Percentiles rank a stretch among this genome's conserved stretches.
phyloP scores from a whole-genome alignment of 805 yeast species.

The Pichia pseudocactophila region DNA sequence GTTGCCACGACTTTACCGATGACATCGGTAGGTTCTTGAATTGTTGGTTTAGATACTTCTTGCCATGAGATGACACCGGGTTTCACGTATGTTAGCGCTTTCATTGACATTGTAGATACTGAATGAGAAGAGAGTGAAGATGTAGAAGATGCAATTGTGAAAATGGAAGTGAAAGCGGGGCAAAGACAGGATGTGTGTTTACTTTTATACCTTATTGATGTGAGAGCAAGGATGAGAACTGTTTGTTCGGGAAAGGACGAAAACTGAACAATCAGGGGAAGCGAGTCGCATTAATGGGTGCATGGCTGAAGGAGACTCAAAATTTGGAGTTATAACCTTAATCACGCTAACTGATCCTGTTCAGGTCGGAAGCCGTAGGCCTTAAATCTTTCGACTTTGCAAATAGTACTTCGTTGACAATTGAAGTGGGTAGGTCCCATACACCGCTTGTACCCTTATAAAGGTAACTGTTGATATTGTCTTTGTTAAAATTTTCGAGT shows the following conservation, averaged over 20 bases:
- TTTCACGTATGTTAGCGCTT: conserved; percentile 39
- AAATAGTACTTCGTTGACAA: conserved; percentile 60
- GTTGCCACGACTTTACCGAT: conserved; percentile 46
- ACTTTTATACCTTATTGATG: too few species aligned
- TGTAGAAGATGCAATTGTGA: too few species aligned
- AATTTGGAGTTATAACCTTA: too few species aligned
- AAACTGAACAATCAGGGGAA: too few species aligned
- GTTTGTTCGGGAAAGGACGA: too few species aligned
- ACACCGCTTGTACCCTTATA: conserved; percentile 71
- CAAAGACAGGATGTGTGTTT: too few species aligned
- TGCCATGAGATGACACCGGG: conserved; percentile 33
- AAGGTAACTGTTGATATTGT: conserved; percentile 31
- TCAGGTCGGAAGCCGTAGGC: too few species aligned
- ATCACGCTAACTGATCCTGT: too few species aligned
- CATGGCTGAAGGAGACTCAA: too few species aligned
- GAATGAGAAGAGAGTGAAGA: neutral
- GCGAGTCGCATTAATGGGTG: too few species aligned
- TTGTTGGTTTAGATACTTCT: conserved; percentile 33
- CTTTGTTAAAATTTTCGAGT: conserved; percentile 10
- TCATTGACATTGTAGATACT: conserved; percentile 27
- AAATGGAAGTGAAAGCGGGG: neutral
- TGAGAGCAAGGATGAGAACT: too few species aligned
- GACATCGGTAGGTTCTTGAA: conserved; percentile 43
- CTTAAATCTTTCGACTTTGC: too few species aligned
- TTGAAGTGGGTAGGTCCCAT: conserved; percentile 70